Evolutionary conservation across 768 basidiomycete species (phyloP).

Genomic region (Mycena sanguinolenta): DNA sequence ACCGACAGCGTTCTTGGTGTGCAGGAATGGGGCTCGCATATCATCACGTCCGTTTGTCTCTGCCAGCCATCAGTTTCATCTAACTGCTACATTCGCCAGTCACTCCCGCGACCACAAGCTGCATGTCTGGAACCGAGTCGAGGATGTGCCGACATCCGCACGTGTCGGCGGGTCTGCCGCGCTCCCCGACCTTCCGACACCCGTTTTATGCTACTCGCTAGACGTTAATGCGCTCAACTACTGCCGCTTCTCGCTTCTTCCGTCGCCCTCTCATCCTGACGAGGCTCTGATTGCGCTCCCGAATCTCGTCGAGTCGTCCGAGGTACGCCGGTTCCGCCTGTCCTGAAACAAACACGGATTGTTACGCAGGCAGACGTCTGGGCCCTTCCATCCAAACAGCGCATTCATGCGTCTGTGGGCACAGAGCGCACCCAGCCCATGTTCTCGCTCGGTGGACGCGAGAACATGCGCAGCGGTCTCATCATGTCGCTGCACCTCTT

Average conservation of each 20-base stretch:
- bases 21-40: slow-evolving; percentile 73
- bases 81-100: slow-evolving; percentile 53
- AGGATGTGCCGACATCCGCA: slow-evolving; percentile 56
- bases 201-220: slow-evolving; percentile 73
- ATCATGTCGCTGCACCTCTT: slow-evolving; percentile 91
- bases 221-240: slow-evolving; percentile 96
- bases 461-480: slow-evolving; percentile 74
- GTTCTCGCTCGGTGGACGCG: slow-evolving; percentile 60
- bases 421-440: slow-evolving; percentile 56
- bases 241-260: slow-evolving; percentile 87
- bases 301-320: slow-evolving; percentile 89
- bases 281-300: slow-evolving; percentile 82
- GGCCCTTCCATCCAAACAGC: slow-evolving; percentile 73
- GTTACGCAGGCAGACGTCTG: slow-evolving; percentile 86
- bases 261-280: slow-evolving; percentile 24
- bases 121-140: slow-evolving; percentile 75
- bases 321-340: slow-evolving; percentile 58
- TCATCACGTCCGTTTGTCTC: slow-evolving; percentile 80
- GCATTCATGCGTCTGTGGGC: slow-evolving; percentile 91
- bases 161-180: slow-evolving; percentile 72
- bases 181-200: slow-evolving; percentile 60
- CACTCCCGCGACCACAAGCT: slow-evolving; percentile 91
- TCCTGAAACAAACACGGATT: neutral
- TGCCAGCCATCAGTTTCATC: slow-evolving; percentile 11
- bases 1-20: slow-evolving; percentile 81